Percentiles rank a stretch among this genome's conserved stretches.
Conservation (phyloP, 495 filamentous ascomycete species). For the Talaromyces ruber region DNA sequence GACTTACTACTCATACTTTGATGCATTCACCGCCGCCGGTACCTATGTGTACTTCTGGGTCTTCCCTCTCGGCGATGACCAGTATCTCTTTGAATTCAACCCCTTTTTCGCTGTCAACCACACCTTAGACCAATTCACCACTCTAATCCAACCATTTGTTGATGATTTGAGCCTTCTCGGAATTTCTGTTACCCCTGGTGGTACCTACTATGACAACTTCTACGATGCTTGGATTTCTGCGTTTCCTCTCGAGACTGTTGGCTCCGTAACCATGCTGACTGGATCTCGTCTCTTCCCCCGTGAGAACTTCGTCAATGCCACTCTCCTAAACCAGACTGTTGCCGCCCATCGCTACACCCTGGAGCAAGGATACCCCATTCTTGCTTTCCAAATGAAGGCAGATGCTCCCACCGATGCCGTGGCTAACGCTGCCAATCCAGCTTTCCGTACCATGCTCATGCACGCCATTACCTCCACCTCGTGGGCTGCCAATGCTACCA, state of each 20-base stretch:
- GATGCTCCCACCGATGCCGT: slow-evolving; percentile 10
- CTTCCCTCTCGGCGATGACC: slow-evolving; percentile 8
- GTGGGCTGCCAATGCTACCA: slow-evolving; percentile 14
- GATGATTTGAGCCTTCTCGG: slow-evolving; percentile 21
- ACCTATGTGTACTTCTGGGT: slow-evolving; percentile 46
- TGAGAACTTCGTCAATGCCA: slow-evolving; percentile 29
- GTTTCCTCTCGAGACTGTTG: slow-evolving; percentile 41
- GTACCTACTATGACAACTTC: slow-evolving; percentile 41
- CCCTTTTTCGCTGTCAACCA: slow-evolving; percentile 45
- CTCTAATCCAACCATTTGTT: slow-evolving; percentile 38
- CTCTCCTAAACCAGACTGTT: slow-evolving; percentile 33
- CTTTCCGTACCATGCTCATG: slow-evolving; percentile 44
- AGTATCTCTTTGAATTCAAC: slow-evolving; percentile 28
- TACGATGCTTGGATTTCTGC: slow-evolving; percentile 35
- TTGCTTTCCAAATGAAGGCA: slow-evolving; percentile 42
- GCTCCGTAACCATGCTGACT: slow-evolving; percentile 22
- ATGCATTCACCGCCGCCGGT: slow-evolving; percentile 38
- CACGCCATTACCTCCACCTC: slow-evolving; percentile 38
- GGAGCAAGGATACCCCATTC: slow-evolving; percentile 29
- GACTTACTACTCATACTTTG: slow-evolving; percentile 38
- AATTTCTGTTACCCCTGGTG: slow-evolving; percentile 32
- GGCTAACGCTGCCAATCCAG: slow-evolving; percentile 43
- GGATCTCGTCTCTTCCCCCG: slow-evolving; percentile 46
- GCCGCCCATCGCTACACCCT: slow-evolving; percentile 35
- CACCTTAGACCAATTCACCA: slow-evolving; percentile 32